A percentile compares a stretch with the other conserved stretches of the same genome.
Evolutionary conservation across 2,329 filamentous ascomycete genomes (phyloP).

Genomic region (Alternaria sp.): DNA sequence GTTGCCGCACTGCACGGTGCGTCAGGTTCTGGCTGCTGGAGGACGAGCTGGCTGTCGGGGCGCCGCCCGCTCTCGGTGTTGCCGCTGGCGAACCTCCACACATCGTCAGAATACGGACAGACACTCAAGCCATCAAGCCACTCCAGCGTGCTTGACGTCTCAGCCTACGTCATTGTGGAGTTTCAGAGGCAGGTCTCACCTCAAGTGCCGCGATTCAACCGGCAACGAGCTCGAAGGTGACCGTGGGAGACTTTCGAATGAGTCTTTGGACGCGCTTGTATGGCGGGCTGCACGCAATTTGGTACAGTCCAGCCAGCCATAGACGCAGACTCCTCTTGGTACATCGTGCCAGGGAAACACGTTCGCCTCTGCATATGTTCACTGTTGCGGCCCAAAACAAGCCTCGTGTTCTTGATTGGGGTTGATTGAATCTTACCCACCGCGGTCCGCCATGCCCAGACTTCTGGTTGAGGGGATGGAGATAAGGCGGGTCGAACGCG

Average conservation of each 20-base stretch:
- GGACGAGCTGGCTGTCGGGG: background rate
- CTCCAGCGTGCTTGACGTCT: background rate
- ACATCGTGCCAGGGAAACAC: background rate
- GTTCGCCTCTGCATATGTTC: slow-evolving; percentile 13
- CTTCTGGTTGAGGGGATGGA: slow-evolving; percentile 1
- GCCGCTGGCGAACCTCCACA: background rate
- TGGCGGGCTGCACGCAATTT: background rate
- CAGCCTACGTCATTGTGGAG: background rate
- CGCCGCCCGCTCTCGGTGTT: background rate
- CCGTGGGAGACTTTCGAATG: background rate
- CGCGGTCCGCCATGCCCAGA: slow-evolving; percentile 22
- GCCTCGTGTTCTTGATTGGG: slow-evolving; percentile 28
- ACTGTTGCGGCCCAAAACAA: slow-evolving; percentile 5
- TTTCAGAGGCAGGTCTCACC: background rate
- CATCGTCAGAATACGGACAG: background rate
- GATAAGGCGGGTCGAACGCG: slow-evolving; percentile 12
- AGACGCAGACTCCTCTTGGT: background rate
- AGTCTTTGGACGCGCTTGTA: background rate
- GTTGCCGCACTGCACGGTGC: background rate
- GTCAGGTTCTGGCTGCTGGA: background rate
- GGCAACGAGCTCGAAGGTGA: background rate
- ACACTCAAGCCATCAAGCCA: background rate
- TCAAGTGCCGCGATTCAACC: background rate
- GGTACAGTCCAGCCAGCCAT: background rate
- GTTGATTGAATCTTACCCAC: slow-evolving; percentile 26